These are phyloP conservation scores for Termitomyces eurrhizus DNA, from an alignment of 768 basidiomycete species.

Conservation along the genomic window DNA sequence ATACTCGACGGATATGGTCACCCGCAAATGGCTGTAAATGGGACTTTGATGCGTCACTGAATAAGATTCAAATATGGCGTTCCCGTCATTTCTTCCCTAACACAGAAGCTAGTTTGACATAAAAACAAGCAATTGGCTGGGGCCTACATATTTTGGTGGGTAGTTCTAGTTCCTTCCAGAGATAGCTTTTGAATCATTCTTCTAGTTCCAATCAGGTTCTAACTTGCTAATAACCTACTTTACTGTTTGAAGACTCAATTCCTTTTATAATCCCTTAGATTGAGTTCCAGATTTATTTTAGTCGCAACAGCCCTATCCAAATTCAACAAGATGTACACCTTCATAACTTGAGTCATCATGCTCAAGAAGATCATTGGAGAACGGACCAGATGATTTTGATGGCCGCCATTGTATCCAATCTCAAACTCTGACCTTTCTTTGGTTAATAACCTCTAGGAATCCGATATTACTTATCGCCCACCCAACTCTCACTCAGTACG, in stretches of 20 bases:
- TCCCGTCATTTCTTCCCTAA: no score
- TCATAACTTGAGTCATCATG: background rate
- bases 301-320: background rate
- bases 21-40: no score
- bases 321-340: background rate
- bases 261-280: background rate
- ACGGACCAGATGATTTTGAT: background rate
- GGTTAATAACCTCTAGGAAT: background rate
- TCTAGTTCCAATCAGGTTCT: background rate
- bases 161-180: background rate
- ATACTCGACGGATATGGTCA: background rate
- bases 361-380: background rate
- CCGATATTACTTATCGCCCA: no score
- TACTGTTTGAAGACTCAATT: background rate
- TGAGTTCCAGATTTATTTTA: background rate
- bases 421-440: background rate
- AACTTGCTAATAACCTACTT: background rate
- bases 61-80: no score
- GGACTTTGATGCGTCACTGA: no score
- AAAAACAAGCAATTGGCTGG: background rate
- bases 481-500: no score
- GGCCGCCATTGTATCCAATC: background rate
- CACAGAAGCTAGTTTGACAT: background rate
- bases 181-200: background rate
- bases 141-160: background rate